Evolutionary conservation across 2,329 filamentous ascomycete genomes (phyloP).

Genomic region (Plectosphaerella plurivora): DNA sequence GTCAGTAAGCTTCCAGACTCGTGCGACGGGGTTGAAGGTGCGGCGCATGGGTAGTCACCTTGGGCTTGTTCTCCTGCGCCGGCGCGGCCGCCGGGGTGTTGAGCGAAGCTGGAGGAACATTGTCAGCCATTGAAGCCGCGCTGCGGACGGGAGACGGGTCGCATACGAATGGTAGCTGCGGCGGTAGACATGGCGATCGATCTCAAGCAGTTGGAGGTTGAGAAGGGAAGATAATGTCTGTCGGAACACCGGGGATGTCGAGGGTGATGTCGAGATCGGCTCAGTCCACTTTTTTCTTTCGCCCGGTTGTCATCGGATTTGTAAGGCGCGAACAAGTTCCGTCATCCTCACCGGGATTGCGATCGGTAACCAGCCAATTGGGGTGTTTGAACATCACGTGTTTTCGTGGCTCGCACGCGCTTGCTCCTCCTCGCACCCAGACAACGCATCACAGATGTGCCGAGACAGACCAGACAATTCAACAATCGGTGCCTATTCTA

Average conservation of each 20-base stretch:
- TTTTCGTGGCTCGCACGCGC: background rate
- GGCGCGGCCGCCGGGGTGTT: conserved; percentile 20
- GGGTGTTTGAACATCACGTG: background rate
- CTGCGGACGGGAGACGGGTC: background rate
- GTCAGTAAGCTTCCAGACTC: conserved; percentile 1
- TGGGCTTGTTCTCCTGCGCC: conserved; percentile 33
- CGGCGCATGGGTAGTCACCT: conserved; percentile 24
- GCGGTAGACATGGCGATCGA: conserved; percentile 21
- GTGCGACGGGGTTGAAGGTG: background rate
- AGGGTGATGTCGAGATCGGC: background rate
- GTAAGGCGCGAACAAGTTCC: conserved; percentile 6
- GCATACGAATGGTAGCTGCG: conserved; percentile 22
- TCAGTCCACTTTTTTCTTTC: conserved; percentile 12
- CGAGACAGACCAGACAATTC: too few relatives aligned
- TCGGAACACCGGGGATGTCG: conserved; percentile 1
- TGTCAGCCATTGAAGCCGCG: background rate
- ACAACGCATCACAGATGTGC: background rate
- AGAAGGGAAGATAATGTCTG: background rate
- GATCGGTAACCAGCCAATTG: background rate
- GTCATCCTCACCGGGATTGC: background rate
- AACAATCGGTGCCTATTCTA: background rate
- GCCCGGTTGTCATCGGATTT: conserved; percentile 9
- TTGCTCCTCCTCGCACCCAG: background rate
- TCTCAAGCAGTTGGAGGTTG: background rate
- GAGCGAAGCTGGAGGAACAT: conserved; percentile 14